Conservation (phyloP, 768 basidiomycete species). For the Rhodotorula babjevae region DNA sequence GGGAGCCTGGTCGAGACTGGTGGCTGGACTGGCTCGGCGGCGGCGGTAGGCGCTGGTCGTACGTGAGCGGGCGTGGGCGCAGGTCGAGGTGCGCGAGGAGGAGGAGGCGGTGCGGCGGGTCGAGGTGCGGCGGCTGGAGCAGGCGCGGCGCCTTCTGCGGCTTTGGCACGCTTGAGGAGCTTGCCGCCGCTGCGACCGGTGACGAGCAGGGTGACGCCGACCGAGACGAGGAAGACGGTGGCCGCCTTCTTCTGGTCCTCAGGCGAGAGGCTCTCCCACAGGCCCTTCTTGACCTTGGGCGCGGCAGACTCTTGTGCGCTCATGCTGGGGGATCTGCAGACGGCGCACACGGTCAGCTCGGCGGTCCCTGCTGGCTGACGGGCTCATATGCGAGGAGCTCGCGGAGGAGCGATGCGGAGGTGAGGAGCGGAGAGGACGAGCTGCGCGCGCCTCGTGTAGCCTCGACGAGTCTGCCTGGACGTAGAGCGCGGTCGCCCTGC, state of each 20-base stretch:
- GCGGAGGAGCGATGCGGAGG: neutral
- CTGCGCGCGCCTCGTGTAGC: no score
- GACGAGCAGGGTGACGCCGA: slow-evolving; percentile 39
- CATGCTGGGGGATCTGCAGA: neutral
- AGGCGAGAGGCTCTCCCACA: slow-evolving; percentile 8
- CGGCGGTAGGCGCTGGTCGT: neutral
- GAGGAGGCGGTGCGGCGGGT: neutral
- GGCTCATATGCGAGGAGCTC: neutral
- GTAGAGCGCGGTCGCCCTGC: no score
- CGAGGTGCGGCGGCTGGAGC: neutral
- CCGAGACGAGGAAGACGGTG: slow-evolving; percentile 35
- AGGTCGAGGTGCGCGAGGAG: neutral
- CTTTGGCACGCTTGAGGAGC: slow-evolving; percentile 31
- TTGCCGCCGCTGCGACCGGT: slow-evolving; percentile 33
- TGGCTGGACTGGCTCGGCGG: neutral
- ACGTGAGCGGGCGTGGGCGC: neutral
- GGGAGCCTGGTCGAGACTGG: neutral
- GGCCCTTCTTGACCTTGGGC: neutral
- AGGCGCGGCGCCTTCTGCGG: neutral
- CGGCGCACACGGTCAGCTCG: neutral
- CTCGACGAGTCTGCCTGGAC: no score
- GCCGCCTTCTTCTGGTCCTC: slow-evolving; percentile 37
- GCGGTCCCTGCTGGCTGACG: neutral
- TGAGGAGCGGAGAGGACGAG: no score
- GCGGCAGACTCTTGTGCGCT: neutral